These are phyloP conservation scores for Lobulomyces angularis DNA, from an alignment of 192 early-diverging fungal genomes.

Conservation along the genomic window DNA sequence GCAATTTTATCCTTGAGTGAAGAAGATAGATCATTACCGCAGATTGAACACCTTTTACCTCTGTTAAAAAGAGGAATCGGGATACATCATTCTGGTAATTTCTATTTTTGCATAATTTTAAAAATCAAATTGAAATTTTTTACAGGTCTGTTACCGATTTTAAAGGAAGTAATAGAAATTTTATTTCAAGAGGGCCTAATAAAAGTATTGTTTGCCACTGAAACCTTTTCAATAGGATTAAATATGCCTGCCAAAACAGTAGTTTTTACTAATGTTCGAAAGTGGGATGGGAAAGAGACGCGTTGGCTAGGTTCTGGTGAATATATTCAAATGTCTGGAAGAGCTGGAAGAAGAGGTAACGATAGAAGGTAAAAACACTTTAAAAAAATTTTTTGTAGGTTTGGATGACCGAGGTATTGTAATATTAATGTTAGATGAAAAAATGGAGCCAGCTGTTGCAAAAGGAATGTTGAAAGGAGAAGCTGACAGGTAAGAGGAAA, in stretches of 20 bases:
- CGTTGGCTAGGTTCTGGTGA: conserved; percentile 79
- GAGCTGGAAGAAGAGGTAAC: conserved; percentile 92
- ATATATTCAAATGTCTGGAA: conserved; percentile 99
- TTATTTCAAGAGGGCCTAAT: conserved; percentile 93
- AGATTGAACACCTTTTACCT: conserved; percentile 86
- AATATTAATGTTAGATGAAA: conserved; percentile 90
- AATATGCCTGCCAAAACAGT: conserved; percentile 99
- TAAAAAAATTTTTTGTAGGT: too few species aligned
- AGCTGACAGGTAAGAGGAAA: conserved; percentile 13
- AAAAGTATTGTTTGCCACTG: conserved; percentile 97
- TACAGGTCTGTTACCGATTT: conserved; percentile 86
- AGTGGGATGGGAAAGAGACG: conserved; percentile 80
- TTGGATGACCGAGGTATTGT: conserved; percentile 95
- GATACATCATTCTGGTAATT: conserved; percentile 93
- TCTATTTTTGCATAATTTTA: too few species aligned
- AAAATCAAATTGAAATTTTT: too few species aligned
- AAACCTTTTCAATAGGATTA: conserved; percentile 96
- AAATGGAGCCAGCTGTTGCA: conserved; percentile 83
- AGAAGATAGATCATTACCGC: conserved; percentile 80
- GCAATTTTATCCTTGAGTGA: conserved; percentile 73
- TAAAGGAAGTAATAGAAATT: conserved; percentile 96
- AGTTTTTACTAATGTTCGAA: conserved; percentile 84
- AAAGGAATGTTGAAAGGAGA: conserved; percentile 80
- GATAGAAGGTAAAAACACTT: too few species aligned
- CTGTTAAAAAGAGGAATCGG: conserved; percentile 85